Evolutionary conservation across 305 asterid species (phyloP).

Genomic region (Caryopteris hybrid): DNA sequence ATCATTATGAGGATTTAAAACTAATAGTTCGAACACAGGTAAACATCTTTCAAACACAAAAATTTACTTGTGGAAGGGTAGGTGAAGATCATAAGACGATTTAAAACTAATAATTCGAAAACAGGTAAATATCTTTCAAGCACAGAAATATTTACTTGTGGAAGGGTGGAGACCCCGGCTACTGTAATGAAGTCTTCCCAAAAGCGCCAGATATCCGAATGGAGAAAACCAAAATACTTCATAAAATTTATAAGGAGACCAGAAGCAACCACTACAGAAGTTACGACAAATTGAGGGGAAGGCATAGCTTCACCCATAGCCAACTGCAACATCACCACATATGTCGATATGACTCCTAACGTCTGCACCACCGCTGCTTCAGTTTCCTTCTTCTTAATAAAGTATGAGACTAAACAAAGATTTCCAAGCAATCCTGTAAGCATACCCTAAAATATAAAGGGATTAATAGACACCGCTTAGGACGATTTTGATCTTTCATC

Average conservation of each 20-base stretch:
- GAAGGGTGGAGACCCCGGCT: slow-evolving; percentile 83
- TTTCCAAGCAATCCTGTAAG: slow-evolving; percentile 98
- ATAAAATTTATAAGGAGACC: slow-evolving; percentile 67
- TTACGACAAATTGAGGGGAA: slow-evolving; percentile 67
- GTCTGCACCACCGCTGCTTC: slow-evolving; percentile 89
- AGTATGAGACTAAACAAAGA: slow-evolving; percentile 81
- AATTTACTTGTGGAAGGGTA: slow-evolving; percentile 83
- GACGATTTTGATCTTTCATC: slow-evolving; percentile 18
- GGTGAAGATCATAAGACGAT: slow-evolving; percentile 15
- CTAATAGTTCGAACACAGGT: not conserved
- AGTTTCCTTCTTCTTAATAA: slow-evolving; percentile 83
- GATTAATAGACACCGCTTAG: slow-evolving; percentile 33
- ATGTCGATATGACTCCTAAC: slow-evolving; percentile 77
- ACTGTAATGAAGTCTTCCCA: slow-evolving; percentile 95
- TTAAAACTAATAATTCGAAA: not conserved
- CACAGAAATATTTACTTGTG: slow-evolving; percentile 51
- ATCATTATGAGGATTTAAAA: not conserved
- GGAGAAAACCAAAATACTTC: slow-evolving; percentile 68
- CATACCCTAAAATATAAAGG: slow-evolving; percentile 67
- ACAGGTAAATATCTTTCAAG: not conserved
- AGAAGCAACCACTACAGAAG: slow-evolving; percentile 66
- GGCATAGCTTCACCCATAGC: slow-evolving; percentile 98
- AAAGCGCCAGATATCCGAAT: slow-evolving; percentile 58
- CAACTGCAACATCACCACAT: slow-evolving; percentile 78
- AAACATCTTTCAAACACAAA: no score